Evolutionary conservation across 352 stramenopile genomes (phyloP), one percentile per base, ranked within the genome.

Genomic region (Elongisporangium prolatum): DNA sequence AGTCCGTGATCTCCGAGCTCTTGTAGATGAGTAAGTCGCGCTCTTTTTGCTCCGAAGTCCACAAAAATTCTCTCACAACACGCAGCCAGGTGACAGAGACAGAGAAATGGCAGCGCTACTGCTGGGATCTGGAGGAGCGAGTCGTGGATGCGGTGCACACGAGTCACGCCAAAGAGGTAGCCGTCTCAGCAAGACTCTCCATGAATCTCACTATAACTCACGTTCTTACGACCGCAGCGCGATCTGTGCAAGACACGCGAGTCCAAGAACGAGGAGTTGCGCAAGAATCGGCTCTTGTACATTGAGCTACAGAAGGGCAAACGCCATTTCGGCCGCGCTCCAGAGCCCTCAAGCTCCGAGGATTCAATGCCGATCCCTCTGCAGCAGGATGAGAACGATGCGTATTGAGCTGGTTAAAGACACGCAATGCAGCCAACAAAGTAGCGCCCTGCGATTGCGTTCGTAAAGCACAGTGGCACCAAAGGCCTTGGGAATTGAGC

Each of bases 51-150:
- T 8, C 20, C n/a, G n/a, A n/a, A n/a, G n/a, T n/a, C n/a, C n/a
- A n/a, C n/a, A n/a, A n/a, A n/a, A n/a, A n/a, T n/a, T n/a, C n/a
- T 34, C 18, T 9, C 40, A 20, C 6, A 21, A 17, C 4, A 22
- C 56, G 13, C 25, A 89, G 82, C 52, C 82, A 91, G 72, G 76
- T 90, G 44, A 51, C 61, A 11, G 82, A 92, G 67, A 88, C 77
- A 49, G 82, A 92, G 53, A 86, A 80, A 38, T 92, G 82, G 80
- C 82, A 92, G 47, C 72, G 71, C 0, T 86, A 90, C 40, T 90
- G 77, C 60, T 92, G 82, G 82, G 82, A 88, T 28, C 60, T 92
- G 0, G 79, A 91, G 49, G 82, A 88, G 49, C 75, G 77, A 4
- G 62, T 89, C 4, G 74, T 86, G 22, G 72, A 84, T 49, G 74